Conservation (phyloP, 495 filamentous ascomycete species). For the Lophiostoma macrostomum region DNA sequence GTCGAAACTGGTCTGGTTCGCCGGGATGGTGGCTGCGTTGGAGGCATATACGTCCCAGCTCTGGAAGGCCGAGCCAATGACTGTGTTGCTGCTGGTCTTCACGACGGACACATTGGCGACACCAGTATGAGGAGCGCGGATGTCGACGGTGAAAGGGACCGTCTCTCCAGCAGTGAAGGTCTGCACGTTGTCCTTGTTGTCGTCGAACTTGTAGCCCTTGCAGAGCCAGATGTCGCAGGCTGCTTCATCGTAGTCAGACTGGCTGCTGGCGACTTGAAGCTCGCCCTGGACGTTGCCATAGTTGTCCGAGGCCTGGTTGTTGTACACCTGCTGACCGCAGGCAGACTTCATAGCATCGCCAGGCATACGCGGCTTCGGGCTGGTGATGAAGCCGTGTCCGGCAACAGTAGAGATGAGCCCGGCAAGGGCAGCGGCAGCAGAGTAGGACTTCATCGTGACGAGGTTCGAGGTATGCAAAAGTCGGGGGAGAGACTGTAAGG, state of each 20-base stretch:
- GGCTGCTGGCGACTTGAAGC: slow-evolving; percentile 54
- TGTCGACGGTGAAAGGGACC: slow-evolving; percentile 57
- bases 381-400: slow-evolving; percentile 61
- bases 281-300: slow-evolving; percentile 68
- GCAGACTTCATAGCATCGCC: slow-evolving; percentile 57
- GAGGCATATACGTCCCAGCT: slow-evolving; percentile 57
- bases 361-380: slow-evolving; percentile 57
- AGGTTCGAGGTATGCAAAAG: not conserved
- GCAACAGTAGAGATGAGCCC: slow-evolving; percentile 52
- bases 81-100: slow-evolving; percentile 56
- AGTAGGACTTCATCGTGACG: slow-evolving; percentile 21
- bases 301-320: slow-evolving; percentile 60
- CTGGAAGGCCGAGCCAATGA: slow-evolving; percentile 56
- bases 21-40: slow-evolving; percentile 48
- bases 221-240: slow-evolving; percentile 66
- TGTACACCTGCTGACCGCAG: slow-evolving; percentile 61
- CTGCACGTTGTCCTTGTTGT: slow-evolving; percentile 66
- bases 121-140: slow-evolving; percentile 63
- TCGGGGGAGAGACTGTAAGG: not conserved
- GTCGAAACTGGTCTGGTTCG: slow-evolving; percentile 60
- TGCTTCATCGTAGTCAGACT: slow-evolving; percentile 55
- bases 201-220: slow-evolving; percentile 69
- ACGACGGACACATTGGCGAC: slow-evolving; percentile 69
- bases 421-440: slow-evolving; percentile 39
- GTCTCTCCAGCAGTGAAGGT: slow-evolving; percentile 58